phyloP scores from a whole-genome alignment of 345 rosid species.

The Ailanthus altissimus region DNA sequence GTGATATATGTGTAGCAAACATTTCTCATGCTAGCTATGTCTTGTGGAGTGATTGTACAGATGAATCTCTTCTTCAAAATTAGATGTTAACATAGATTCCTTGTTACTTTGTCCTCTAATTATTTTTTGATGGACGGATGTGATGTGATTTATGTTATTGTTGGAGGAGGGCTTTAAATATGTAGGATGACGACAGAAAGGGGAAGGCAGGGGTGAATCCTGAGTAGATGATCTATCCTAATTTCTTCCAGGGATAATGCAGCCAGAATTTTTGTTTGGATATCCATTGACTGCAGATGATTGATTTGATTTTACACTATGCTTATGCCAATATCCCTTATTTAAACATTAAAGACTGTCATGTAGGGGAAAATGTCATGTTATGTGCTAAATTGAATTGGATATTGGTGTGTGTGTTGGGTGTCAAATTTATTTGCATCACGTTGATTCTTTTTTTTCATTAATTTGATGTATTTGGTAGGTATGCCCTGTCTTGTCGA shows the following conservation, averaged over 20 bases:
- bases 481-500: neutral
- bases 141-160: neutral
- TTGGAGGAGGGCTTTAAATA: neutral
- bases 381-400: neutral
- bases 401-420: neutral
- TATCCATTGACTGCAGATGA: neutral
- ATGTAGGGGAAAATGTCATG: neutral
- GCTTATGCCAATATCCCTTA: neutral
- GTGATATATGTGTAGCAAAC: neutral
- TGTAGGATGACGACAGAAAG: neutral
- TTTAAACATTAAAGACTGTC: neutral
- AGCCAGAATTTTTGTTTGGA: neutral
- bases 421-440: neutral
- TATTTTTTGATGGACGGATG: too few relatives aligned
- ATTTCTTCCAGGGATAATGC: neutral
- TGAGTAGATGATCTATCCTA: neutral
- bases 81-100: neutral
- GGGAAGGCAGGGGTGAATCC: neutral
- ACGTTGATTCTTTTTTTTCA: neutral
- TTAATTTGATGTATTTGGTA: neutral
- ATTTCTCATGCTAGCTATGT: neutral
- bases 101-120: neutral
- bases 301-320: neutral
- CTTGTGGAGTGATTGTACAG: neutral
- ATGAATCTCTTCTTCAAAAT: neutral